Conservation (phyloP, 192 early-diverging fungal genomes). For the Paraglomus brasilianum region DNA sequence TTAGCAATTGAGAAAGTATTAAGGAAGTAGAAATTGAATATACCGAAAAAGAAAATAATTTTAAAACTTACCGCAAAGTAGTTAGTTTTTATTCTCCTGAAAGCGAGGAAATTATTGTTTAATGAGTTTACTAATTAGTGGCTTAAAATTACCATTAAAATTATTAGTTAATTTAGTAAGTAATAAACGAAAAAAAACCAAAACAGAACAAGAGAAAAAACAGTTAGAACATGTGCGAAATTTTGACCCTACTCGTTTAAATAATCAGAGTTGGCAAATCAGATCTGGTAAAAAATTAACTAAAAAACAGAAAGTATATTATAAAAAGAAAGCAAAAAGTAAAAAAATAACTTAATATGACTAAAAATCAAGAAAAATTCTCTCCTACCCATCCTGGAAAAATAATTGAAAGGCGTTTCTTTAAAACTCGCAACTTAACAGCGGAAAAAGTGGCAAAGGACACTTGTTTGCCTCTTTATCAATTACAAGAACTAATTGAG, state of each 20-base stretch:
- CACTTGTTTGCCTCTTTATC: neutral
- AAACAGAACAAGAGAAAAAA: neutral
- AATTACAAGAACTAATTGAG: slow-evolving; percentile 19
- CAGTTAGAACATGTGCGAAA: slow-evolving; percentile 1
- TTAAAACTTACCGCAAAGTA: slow-evolving; percentile 13
- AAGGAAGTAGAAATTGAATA: neutral
- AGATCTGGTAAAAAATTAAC: neutral
- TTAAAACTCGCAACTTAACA: slow-evolving; percentile 15
- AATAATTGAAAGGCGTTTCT: slow-evolving; percentile 12
- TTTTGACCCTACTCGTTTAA: slow-evolving; percentile 1
- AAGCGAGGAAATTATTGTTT: slow-evolving; percentile 12
- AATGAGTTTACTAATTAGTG: too few species aligned
- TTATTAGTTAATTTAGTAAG: neutral
- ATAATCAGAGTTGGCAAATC: slow-evolving; percentile 5
- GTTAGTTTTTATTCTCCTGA: slow-evolving; percentile 14
- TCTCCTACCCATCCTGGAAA: slow-evolving; percentile 3
- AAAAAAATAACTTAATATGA: neutral
- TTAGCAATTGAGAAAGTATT: neutral
- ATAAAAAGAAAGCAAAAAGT: neutral
- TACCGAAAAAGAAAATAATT: slow-evolving; percentile 5
- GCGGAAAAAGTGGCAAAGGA: neutral
- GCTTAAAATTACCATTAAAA: neutral
- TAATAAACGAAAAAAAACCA: neutral
- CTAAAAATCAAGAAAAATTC: slow-evolving; percentile 18
- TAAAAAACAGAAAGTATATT: neutral